These are phyloP conservation scores for Microdochium bolleyi DNA, from an alignment of 2,329 filamentous ascomycete species.

Conservation along the genomic window DNA sequence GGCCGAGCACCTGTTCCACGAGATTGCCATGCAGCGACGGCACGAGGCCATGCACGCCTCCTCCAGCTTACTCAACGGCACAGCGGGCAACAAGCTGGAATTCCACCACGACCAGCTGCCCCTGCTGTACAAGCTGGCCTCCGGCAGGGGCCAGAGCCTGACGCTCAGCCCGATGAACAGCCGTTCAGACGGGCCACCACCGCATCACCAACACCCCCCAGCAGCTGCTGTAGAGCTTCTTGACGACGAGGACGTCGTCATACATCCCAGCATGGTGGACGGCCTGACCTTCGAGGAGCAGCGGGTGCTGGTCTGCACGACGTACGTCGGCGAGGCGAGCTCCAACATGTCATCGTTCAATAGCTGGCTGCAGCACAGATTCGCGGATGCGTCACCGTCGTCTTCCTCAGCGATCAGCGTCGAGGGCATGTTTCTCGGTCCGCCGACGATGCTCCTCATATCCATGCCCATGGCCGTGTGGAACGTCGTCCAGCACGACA, in stretches of 20 bases:
- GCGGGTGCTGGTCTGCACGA: conserved; percentile 58
- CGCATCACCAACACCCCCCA: conserved; percentile 15
- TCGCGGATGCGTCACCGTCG: conserved; percentile 28
- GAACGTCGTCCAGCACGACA: conserved; percentile 58
- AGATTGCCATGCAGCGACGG: conserved; percentile 37
- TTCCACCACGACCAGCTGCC: conserved; percentile 30
- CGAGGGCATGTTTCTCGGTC: conserved; percentile 61
- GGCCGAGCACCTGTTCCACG: conserved; percentile 47
- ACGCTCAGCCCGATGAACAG: conserved; percentile 41
- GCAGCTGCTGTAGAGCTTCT: conserved; percentile 16
- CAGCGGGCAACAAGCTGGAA: conserved; percentile 25
- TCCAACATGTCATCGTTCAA: conserved; percentile 59
- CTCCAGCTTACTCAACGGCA: conserved; percentile 36
- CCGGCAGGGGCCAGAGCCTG: conserved; percentile 43
- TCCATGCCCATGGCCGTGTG: conserved; percentile 58
- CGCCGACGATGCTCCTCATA: conserved; percentile 57
- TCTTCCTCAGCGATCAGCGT: conserved; percentile 52
- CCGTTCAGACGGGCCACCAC: conserved; percentile 18
- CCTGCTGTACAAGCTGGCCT: conserved; percentile 46
- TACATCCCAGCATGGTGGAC: conserved; percentile 38
- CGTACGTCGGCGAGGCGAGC: conserved; percentile 57
- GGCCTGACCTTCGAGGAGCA: conserved; percentile 55
- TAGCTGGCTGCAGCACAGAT: conserved; percentile 50
- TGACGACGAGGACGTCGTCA: conserved; percentile 31
- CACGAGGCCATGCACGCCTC: conserved; percentile 33